Base-by-base conservation (phyloP, 768 basidiomycete genomes). In the Rhodosporidiobolus odoratus region DNA sequence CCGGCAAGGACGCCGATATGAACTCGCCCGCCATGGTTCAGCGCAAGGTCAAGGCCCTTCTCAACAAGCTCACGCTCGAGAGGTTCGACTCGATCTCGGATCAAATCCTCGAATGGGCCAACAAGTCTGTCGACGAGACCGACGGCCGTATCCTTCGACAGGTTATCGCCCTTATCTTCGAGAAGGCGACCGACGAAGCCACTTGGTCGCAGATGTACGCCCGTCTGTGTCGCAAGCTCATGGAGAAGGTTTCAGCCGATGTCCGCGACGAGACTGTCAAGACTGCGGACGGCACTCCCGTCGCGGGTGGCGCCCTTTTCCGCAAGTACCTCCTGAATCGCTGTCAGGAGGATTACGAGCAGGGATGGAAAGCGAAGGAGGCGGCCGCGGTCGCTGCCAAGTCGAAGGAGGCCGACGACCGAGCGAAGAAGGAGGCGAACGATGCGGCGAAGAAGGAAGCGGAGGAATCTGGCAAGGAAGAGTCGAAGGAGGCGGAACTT, bases 181-280 rank as follows among this genome's bases (percentile, higher is more conserved):
- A 96, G 80, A 96, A 94, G 84, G 94, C 93, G 16, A 96, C 91
- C 12, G 93, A 96, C 79, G 94, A 96, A 79, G 91, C 91, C 52
- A 86, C 88, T 15, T 94, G 91, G 89, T 94, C 91, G 3, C 89
- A 91, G 83, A 97, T 97, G 92, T 97, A 99, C 79, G 95, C 95
- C 38, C 87, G 90, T 40, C 83, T 99, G 47, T 97, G 94, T 79
- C 84, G 91, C 74, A 91, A 92, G 85, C 89, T 97, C 86, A 91
- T 94, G 89, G 91, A 93, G 81, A 87, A 86, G 78, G 90, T 98
- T 79, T 91, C 88, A 66, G 83, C 87, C 38, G 87, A 89, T 69
- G 91, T 97, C 9, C 88, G 89, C 75, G 94, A 97, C 78, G 90
- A 92, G 68, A 87, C 88, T 16, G 90, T 95, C 81, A 86, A 84